Conservation (phyloP, 2,329 filamentous ascomycete species). For the Sporothrix variecibatus region DNA sequence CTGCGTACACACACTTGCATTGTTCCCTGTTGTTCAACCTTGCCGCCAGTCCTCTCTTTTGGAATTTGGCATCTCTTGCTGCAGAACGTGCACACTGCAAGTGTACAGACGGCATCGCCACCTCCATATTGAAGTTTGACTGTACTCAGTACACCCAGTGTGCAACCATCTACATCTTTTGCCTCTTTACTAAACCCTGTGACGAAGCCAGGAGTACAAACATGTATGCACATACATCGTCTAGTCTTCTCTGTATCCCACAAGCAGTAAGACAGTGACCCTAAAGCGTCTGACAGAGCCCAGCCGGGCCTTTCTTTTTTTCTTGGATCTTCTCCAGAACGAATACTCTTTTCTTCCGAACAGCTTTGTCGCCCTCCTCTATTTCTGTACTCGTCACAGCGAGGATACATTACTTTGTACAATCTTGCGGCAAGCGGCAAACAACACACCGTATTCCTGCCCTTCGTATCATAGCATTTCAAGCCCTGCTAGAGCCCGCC, state of each 20-base stretch:
- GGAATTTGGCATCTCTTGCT: background rate
- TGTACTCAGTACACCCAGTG: background rate
- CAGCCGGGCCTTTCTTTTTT: conserved; percentile 2
- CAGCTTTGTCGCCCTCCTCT: background rate
- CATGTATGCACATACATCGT: background rate
- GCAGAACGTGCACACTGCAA: background rate
- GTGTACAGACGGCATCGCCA: background rate
- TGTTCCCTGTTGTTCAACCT: background rate
- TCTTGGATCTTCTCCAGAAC: background rate
- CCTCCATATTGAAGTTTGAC: background rate
- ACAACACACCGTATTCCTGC: background rate
- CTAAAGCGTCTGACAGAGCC: background rate
- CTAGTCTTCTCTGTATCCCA: background rate
- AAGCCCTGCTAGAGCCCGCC: background rate
- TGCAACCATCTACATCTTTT: background rate
- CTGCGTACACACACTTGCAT: background rate
- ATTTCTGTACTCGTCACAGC: too few species aligned
- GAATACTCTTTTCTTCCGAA: background rate
- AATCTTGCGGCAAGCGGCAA: background rate
- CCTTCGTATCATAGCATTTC: background rate
- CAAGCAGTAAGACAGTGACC: background rate
- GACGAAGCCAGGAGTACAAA: background rate
- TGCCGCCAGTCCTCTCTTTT: background rate
- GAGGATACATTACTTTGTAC: background rate
- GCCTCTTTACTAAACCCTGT: background rate